These are phyloP conservation scores for Phialemonium atrogriseum DNA, from an alignment of 2,329 filamentous ascomycete genomes.

Conservation along the genomic window DNA sequence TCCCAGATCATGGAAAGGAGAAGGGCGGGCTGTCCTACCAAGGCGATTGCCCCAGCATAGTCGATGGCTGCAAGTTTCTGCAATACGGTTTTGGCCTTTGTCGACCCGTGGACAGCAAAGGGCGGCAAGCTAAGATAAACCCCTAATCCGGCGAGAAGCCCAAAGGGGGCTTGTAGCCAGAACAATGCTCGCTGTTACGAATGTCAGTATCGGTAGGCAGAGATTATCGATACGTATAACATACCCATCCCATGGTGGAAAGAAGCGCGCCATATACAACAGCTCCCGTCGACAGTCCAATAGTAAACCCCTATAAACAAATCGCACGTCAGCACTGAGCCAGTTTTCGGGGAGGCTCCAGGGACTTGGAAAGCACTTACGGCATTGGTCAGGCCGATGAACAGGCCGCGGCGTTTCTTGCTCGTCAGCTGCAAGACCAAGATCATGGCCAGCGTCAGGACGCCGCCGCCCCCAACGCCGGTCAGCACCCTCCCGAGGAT, in stretches of 20 bases:
- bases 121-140: constrained; percentile 59
- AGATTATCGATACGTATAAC: no score
- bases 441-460: constrained; percentile 67
- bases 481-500: constrained; percentile 59
- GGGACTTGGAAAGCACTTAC: constrained; percentile 9
- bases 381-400: constrained; percentile 68
- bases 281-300: constrained; percentile 21
- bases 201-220: background rate
- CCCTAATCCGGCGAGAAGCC: constrained; percentile 50
- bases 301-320: constrained; percentile 20
- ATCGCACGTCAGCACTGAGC: no score
- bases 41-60: constrained; percentile 61
- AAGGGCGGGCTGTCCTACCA: constrained; percentile 41
- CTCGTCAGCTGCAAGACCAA: constrained; percentile 67
- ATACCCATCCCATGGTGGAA: constrained; percentile 58
- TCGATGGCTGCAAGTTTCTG: constrained; percentile 60
- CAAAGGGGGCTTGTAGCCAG: constrained; percentile 59
- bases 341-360: no score
- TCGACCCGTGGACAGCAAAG: constrained; percentile 20
- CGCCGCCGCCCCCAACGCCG: constrained; percentile 62
- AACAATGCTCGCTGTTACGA: constrained; percentile 60
- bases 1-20: no score
- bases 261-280: constrained; percentile 22
- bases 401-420: constrained; percentile 60
- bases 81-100: constrained; percentile 30